Percentiles rank a stretch among this genome's conserved stretches.
phyloP scores from a whole-genome alignment of 805 yeast genomes.

The Candida patagonica region DNA sequence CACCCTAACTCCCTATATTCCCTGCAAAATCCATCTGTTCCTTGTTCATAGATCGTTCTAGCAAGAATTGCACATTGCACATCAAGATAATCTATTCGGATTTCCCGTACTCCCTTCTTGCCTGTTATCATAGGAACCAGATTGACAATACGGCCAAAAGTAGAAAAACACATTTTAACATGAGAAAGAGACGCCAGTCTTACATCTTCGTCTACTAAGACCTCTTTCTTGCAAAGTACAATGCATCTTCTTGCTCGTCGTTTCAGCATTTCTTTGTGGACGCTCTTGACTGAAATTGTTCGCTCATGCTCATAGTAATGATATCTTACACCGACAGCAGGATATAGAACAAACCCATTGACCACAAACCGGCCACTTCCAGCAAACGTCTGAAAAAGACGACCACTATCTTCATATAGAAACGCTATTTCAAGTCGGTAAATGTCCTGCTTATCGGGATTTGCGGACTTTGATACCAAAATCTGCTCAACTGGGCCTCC shows the following conservation, averaged over 20 bases:
- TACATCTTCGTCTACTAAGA: neutral
- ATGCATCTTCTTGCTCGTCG: constrained; percentile 10
- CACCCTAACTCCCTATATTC: neutral
- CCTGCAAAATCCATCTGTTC: neutral
- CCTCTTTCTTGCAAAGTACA: constrained; percentile 2
- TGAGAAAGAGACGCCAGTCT: neutral
- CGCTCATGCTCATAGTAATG: neutral
- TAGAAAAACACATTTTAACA: constrained; percentile 10
- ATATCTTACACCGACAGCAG: neutral
- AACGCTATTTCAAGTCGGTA: constrained; percentile 13
- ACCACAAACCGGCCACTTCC: constrained; percentile 17
- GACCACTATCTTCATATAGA: constrained; percentile 10
- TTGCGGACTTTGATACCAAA: neutral
- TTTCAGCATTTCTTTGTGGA: constrained; percentile 2
- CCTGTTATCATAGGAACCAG: constrained; percentile 12
- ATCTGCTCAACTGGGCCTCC: constrained; percentile 14
- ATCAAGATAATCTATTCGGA: constrained; percentile 16
- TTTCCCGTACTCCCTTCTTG: constrained; percentile 4
- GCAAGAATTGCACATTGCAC: constrained; percentile 18
- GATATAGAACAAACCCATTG: constrained; percentile 13
- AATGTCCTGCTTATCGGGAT: neutral
- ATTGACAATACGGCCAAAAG: constrained; percentile 12
- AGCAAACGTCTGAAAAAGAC: constrained; percentile 12
- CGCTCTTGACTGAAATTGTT: neutral
- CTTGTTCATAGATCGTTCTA: constrained; percentile 8